phyloP scores from a whole-genome alignment of 208 protist species.

The Acanthamoeba rhysodes region DNA sequence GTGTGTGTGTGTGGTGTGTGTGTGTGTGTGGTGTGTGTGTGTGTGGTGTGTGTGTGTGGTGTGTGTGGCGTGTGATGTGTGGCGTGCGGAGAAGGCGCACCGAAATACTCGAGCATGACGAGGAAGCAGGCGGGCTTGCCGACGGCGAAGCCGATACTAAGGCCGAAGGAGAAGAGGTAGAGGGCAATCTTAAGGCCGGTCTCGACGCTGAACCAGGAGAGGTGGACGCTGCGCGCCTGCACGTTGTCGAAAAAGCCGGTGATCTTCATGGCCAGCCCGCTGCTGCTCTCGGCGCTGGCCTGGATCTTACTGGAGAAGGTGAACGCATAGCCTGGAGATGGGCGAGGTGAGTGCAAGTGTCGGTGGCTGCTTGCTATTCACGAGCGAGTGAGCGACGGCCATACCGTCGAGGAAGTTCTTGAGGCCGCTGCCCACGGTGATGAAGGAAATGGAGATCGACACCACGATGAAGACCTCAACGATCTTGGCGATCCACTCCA shows the following conservation, averaged over 20 bases:
- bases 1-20: no score
- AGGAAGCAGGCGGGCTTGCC: conserved; percentile 84
- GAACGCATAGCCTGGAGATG: not conserved
- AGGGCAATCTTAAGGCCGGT: not conserved
- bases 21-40: no score
- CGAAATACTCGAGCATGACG: conserved; percentile 80
- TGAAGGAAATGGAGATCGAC: conserved; percentile 86
- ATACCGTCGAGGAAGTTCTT: conserved; percentile 87
- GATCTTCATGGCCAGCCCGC: not conserved
- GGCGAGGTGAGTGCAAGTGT: not conserved
- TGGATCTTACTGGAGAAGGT: conserved; percentile 50
- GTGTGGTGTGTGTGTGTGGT: no score
- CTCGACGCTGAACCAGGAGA: conserved; percentile 56
- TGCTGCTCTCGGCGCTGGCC: not conserved
- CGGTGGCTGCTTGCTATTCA: not conserved
- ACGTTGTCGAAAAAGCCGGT: conserved; percentile 11
- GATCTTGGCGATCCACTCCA: conserved; percentile 79
- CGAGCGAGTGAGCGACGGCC: not conserved
- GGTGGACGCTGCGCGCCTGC: conserved; percentile 29
- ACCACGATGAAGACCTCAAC: conserved; percentile 87
- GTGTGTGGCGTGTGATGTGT: conserved; percentile 57
- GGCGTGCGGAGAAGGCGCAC: not conserved
- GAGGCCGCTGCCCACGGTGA: conserved; percentile 85
- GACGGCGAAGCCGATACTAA: conserved; percentile 80
- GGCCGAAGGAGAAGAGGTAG: conserved; percentile 82